Evolutionary conservation across 495 filamentous ascomycete species (phyloP).

Genomic region (Lepraria neglecta): DNA sequence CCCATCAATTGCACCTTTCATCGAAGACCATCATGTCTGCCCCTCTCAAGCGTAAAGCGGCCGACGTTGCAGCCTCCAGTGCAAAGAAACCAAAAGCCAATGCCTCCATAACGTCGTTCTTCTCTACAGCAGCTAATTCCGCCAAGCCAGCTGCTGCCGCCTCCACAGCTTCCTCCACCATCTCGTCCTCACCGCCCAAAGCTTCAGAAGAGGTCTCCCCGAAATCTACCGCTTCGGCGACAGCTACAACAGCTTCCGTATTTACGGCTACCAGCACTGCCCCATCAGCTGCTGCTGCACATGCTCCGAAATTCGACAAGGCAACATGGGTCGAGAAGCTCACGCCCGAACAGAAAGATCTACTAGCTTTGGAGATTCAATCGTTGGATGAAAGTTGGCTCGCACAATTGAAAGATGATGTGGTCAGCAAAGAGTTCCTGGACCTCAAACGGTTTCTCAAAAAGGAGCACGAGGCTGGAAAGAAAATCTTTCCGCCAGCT

Average conservation of each 20-base stretch:
- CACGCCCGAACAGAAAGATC: slow-evolving; percentile 69
- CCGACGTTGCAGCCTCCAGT: slow-evolving; percentile 39
- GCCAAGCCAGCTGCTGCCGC: slow-evolving; percentile 23
- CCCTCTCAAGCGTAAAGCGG: slow-evolving; percentile 63
- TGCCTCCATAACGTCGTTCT: slow-evolving; percentile 60
- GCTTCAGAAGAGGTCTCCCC: slow-evolving; percentile 1
- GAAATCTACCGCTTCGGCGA: slow-evolving; percentile 41
- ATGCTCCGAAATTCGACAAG: slow-evolving; percentile 68
- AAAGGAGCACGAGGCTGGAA: slow-evolving; percentile 57
- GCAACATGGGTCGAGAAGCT: slow-evolving; percentile 74
- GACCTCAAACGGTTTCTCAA: slow-evolving; percentile 82
- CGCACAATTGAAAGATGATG: slow-evolving; percentile 73
- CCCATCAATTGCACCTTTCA: neutral
- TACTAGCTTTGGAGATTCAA: slow-evolving; percentile 83
- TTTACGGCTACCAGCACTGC: slow-evolving; percentile 30
- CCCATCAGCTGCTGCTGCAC: slow-evolving; percentile 25
- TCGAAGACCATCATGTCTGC: slow-evolving; percentile 24
- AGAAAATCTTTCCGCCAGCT: slow-evolving; percentile 75
- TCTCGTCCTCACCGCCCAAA: slow-evolving; percentile 17
- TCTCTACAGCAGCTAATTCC: slow-evolving; percentile 36
- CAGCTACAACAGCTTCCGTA: slow-evolving; percentile 37
- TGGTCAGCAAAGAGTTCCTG: slow-evolving; percentile 70
- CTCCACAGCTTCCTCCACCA: slow-evolving; percentile 14
- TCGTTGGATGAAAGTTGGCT: slow-evolving; percentile 90
- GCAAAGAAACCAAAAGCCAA: slow-evolving; percentile 71